Evolutionary conservation across 1,139 yeast genomes (phyloP), one percentile per base, ranked within the genome.

Genomic region (Candida gigantensis): DNA sequence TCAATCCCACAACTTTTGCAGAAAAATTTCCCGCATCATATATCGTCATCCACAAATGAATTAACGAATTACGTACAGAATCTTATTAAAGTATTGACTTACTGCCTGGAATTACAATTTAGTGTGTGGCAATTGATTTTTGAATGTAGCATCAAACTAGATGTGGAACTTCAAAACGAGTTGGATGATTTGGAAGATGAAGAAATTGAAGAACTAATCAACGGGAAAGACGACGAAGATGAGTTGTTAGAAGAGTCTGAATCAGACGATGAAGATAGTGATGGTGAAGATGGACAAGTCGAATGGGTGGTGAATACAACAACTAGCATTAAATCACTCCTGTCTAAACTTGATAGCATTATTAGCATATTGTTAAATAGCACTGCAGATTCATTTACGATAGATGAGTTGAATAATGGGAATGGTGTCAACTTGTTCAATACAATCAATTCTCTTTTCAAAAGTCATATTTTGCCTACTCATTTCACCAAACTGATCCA

Each of bases 101-200:
- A 90, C 57, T 85, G 92, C 47, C 79, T 81, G 4, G 96, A 88
- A 49, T 65, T 88, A 45, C 77, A 80, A 47, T 75, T 77, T 47
- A 78, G 79, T 37, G 72, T 86, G 6, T 90, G 97, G 97, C 83
- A 84, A 19, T 62, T 87, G 40, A 71, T 90, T 15, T 67, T 88
- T 30, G 96, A 90, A 57, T 77, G 81, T 46, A 74, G 87, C 38
- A 88, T 92, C 43, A 86, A 88, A 49, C 68, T 92, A 30, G 98
- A 92, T 60, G 96, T 90, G n/a, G 97, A 89, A 58, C 68, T 90
- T 42, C 96, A 88, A 54, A 89, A 87, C 52, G 95, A 85, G 51
- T 62, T 86, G 44, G 96, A 87, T 48, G 95, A 87, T 46, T 67
- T 84, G 38, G 76, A 70, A 43, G 96, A 87, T 52, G 96, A 86